phyloP scores from a whole-genome alignment of 2,329 filamentous ascomycete species.

The Pezicula neosporulosa region DNA sequence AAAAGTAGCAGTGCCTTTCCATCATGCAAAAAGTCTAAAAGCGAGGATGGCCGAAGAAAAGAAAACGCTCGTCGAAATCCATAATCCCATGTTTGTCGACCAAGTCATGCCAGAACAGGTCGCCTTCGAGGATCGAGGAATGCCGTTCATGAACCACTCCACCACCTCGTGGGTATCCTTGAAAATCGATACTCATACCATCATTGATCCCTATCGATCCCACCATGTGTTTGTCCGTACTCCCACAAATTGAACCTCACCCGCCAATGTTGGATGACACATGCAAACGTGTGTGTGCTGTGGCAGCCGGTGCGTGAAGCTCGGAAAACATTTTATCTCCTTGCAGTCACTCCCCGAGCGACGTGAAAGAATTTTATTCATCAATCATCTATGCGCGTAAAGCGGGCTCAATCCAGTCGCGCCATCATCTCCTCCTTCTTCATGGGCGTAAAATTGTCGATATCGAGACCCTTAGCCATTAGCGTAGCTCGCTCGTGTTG shows the following conservation, averaged over 20 bases:
- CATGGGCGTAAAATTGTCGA: conserved; percentile 90
- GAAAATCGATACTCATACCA: conserved; percentile 28
- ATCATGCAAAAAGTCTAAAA: conserved; percentile 30
- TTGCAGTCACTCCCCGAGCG: conserved; percentile 21
- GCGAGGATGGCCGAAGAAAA: conserved; percentile 23
- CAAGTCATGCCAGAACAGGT: conserved; percentile 17
- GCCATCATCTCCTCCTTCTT: conserved; percentile 96
- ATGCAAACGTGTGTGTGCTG: conserved; percentile 25
- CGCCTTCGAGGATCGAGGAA: conserved; percentile 17
- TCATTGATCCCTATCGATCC: conserved; percentile 25
- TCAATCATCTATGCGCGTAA: conserved; percentile 22
- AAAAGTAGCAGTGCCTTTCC: conserved; percentile 26
- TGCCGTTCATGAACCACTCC: conserved; percentile 21
- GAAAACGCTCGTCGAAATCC: conserved; percentile 19
- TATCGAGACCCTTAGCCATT: conserved; percentile 76
- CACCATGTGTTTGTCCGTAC: conserved; percentile 22
- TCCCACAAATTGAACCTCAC: conserved; percentile 24
- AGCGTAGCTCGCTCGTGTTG: conserved; percentile 74
- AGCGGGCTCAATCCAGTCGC: conserved; percentile 78
- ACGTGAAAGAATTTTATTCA: conserved; percentile 30
- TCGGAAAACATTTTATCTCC: conserved; percentile 20
- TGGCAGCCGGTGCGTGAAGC: conserved; percentile 23
- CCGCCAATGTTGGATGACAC: conserved; percentile 21
- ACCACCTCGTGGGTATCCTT: conserved; percentile 27
- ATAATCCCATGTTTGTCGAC: conserved; percentile 18